Percentiles rank a stretch among this genome's conserved stretches.
phyloP scores from a whole-genome alignment of 768 basidiomycete species.

The Suillus sp. region DNA sequence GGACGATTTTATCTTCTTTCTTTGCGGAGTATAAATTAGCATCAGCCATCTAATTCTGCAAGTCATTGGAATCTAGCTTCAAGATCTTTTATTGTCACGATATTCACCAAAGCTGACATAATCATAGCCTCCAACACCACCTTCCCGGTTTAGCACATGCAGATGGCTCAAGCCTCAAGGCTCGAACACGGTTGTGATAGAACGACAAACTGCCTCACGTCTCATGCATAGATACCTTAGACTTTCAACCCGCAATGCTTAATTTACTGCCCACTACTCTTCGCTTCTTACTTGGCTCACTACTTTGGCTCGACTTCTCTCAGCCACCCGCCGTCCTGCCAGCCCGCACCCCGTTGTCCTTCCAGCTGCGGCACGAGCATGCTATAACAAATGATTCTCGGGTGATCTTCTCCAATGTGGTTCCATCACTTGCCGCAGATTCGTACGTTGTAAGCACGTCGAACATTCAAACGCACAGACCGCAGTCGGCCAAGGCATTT shows the following conservation, averaged over 20 bases:
- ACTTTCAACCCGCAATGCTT: slow-evolving; percentile 20
- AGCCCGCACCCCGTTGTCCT: slow-evolving; percentile 47
- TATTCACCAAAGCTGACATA: background rate
- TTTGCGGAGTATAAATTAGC: background rate
- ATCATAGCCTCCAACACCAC: background rate
- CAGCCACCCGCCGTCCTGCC: slow-evolving; percentile 18
- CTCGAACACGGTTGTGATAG: background rate
- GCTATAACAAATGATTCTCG: slow-evolving; percentile 54
- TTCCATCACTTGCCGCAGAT: slow-evolving; percentile 17
- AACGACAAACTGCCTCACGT: background rate
- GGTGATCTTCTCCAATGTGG: slow-evolving; percentile 57
- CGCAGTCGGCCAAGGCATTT: slow-evolving; percentile 43
- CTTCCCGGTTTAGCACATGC: background rate
- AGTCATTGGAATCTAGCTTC: background rate
- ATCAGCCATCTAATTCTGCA: background rate
- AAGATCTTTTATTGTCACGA: background rate
- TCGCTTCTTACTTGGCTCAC: slow-evolving; percentile 42
- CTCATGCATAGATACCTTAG: slow-evolving; percentile 7
- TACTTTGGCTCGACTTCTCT: slow-evolving; percentile 38
- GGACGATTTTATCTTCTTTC: background rate
- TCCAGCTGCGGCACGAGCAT: slow-evolving; percentile 69
- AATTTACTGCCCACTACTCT: slow-evolving; percentile 42
- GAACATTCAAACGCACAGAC: slow-evolving; percentile 44
- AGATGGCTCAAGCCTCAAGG: background rate
- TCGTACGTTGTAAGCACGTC: slow-evolving; percentile 46